Base-by-base conservation (phyloP, 2,329 filamentous ascomycete genomes). In the Coleophoma eucalyptorum region DNA sequence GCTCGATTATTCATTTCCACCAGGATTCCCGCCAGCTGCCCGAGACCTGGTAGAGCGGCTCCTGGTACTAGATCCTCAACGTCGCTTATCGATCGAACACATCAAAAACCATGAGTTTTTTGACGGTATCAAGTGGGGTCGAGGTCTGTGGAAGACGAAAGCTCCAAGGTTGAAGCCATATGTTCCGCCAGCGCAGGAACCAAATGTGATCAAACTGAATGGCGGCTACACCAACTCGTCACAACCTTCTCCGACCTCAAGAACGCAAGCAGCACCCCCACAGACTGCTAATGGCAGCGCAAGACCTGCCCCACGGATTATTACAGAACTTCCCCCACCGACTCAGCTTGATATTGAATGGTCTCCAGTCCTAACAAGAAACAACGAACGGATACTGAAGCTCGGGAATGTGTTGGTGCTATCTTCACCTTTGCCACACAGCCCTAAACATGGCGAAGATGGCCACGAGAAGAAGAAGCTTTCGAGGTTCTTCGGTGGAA, bases 41-140 rank as follows among this genome's bases (percentile, higher is more conserved):
- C 85, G 86, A 53, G 94, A 99, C 68, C 76, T 99, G 15, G 86
- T 99, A 1, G 93, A 97, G 68, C 81, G 94, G 55, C 83, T 96
- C 42, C 75, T 99, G 13, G 93, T 99, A 1, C 75, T 97, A 35
- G 94, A 99, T 59, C 94, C 94, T 0, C 75, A 86, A 16, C 84
- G 86, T 56, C 83, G 94, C 55, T 73, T 99, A 35, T 93, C 90
- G 0, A 89, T 97, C 52, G 94, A 99, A 65, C 91, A 99, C 66
- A 95, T 97, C 65, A 96, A 95, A 68, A 95, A 92, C 58, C 94
- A 99, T 65, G 84, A 90, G 60, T 99, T 99, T 69, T 99, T 99
- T 64, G 86, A 92, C 35, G 91, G 91, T 2, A 83, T 96, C 37
- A 74, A 75, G 41, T 97, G 94, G 78, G 92, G 94, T 43, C 87